Conservation (phyloP, 148 eudicot species). For the Chenopodium quinoa region DNA sequence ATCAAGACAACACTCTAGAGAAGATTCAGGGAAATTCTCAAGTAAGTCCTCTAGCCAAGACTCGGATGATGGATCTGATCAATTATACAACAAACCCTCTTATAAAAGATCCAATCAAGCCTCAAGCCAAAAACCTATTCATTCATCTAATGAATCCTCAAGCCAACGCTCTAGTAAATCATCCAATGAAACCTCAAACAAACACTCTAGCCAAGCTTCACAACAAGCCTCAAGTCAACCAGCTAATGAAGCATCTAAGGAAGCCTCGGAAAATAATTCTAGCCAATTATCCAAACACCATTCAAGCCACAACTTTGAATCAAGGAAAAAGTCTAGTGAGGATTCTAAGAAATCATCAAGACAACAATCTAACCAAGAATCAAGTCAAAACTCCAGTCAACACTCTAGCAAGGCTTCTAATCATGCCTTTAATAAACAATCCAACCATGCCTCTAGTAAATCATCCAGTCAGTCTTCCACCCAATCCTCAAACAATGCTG, state of each 20-base stretch:
- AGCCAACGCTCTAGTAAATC: not conserved
- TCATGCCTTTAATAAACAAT: not conserved
- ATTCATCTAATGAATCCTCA: not conserved
- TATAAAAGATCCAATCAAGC: not conserved
- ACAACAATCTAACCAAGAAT: not conserved
- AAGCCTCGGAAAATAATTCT: not conserved
- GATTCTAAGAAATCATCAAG: not conserved
- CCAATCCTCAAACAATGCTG: not conserved
- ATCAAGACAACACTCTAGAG: too few relatives aligned
- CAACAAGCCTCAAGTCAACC: constrained; percentile 6
- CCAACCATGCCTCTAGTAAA: not conserved
- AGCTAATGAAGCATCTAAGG: not conserved
- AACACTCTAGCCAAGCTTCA: not conserved
- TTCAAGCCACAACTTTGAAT: not conserved
- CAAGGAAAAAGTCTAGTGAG: not conserved
- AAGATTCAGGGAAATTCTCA: too few relatives aligned
- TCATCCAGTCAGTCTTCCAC: not conserved
- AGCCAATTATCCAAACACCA: not conserved
- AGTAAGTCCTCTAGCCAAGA: too few relatives aligned
- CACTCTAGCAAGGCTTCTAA: not conserved
- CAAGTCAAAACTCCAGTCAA: not conserved
- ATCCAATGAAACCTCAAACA: not conserved
- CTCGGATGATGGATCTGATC: too few relatives aligned
- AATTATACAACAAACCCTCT: too few relatives aligned
- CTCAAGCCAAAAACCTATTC: not conserved